These are phyloP conservation scores for Hemileccinum impolitum DNA, from an alignment of 768 basidiomycete genomes.

Conservation along the genomic window DNA sequence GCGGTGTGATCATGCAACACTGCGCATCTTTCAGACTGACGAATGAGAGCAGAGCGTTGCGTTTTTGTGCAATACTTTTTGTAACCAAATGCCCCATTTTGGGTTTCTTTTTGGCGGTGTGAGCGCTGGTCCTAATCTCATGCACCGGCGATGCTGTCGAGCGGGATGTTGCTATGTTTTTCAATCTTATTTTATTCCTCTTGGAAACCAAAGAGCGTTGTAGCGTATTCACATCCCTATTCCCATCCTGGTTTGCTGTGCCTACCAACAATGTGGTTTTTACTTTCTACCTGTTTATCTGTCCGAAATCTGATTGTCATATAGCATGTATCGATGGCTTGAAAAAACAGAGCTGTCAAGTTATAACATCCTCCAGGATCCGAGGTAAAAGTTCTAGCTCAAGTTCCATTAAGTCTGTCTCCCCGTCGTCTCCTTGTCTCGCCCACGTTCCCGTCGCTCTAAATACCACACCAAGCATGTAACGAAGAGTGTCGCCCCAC, in stretches of 20 bases:
- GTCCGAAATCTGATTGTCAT: conserved; percentile 3
- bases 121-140: conserved; percentile 6
- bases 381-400: too few species aligned
- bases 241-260: conserved; percentile 16
- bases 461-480: conserved; percentile 58
- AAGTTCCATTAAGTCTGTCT: background rate
- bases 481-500: conserved; percentile 50
- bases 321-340: conserved; percentile 12
- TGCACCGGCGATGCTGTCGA: conserved; percentile 10
- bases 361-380: background rate
- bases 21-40: background rate
- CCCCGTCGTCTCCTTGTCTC: background rate
- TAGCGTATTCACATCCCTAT: background rate
- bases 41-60: background rate
- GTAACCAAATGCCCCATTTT: conserved; percentile 5
- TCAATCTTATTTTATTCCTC: conserved; percentile 1
- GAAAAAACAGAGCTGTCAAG: background rate
- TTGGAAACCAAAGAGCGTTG: background rate
- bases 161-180: conserved; percentile 8
- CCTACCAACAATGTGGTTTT: conserved; percentile 9
- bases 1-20: background rate
- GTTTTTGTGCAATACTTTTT: background rate
- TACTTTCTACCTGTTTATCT: conserved; percentile 1
- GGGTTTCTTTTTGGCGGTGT: conserved; percentile 2
- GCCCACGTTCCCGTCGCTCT: conserved; percentile 37